Percentiles rank a stretch among this genome's conserved stretches.
Conservation (phyloP, 768 basidiomycete genomes). For the Mycena maculata region DNA sequence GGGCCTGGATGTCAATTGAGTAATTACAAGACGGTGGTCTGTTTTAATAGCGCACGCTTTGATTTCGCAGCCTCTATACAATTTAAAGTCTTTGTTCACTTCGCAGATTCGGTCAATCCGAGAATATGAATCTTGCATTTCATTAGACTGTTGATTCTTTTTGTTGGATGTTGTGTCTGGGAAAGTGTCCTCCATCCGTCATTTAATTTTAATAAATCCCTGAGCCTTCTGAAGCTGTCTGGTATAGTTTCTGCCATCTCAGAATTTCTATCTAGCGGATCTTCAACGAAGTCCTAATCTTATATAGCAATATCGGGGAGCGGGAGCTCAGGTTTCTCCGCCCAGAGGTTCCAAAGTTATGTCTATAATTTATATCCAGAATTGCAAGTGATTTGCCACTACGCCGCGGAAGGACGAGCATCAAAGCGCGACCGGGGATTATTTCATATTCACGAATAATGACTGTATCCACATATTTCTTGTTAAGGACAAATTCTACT, state of each 20-base stretch:
- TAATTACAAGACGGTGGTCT: no score
- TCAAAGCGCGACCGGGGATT: not conserved
- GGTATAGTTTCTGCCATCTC: not conserved
- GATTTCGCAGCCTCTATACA: not conserved
- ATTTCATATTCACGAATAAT: no score
- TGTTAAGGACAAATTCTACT: no score
- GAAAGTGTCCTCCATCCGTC: not conserved
- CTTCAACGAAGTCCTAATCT: no score
- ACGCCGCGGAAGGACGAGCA: not conserved
- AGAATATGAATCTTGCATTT: not conserved
- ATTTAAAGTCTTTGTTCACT: not conserved
- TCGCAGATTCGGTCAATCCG: not conserved
- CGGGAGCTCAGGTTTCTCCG: not conserved
- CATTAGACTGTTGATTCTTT: not conserved
- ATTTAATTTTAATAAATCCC: not conserved
- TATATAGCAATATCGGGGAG: no score
- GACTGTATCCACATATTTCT: no score
- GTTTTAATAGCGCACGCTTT: no score
- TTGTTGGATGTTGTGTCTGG: not conserved
- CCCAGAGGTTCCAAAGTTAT: not conserved
- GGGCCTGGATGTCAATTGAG: no score
- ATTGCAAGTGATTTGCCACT: not conserved
- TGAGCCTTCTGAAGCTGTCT: not conserved
- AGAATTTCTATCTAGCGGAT: no score
- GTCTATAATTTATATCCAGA: not conserved